Base-by-base conservation (phyloP, 768 basidiomycete genomes). In the Mycena rebaudengoi region DNA sequence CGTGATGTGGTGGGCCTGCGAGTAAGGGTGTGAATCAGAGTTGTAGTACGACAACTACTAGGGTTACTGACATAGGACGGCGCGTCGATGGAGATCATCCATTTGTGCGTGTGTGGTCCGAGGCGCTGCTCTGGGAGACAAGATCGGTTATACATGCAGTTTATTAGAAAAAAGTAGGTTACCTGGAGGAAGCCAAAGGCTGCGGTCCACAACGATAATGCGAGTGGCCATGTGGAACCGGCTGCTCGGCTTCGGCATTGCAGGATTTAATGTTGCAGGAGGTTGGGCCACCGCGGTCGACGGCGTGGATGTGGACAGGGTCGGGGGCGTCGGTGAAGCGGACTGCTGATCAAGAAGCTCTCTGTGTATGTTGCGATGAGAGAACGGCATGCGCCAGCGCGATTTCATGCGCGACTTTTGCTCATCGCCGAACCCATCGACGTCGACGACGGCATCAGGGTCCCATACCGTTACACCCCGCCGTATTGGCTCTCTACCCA, bases 21-120 rank as follows among this genome's bases (percentile, higher is more conserved):
- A 33, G 50, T 10, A 26, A 16, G 8, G 32, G 52, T 28, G 10
- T 32, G 25, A 23, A 68, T 67, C 18, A 21, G 37, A 62, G n/a
- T 5, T 13, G 11, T 30, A 28, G 18, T 18, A 21, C n/a, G n/a
- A n/a, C n/a, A 14, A 21, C 10, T 13, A 54, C 18, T 28, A 32
- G 13, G 18, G 35, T 25, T 13, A 76, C 79, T 30, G 49, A 83
- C 85, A 65, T 86, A 87, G 40, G 85, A 83, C 25, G 86, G 83
- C 6, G 84, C 77, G 59, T 85, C 83, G 13, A 85, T 76, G 0
- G 81, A 82, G 37, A 87, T 76, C 84, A 85, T 86, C 86, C 86
- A 87, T 70, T 82, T 83, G 69, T 85, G 82, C 2, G 82, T 80
- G 60, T 71, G 57, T n/a, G 55, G 62, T 46, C 59, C 66, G 25